Base-by-base conservation (phyloP, 495 filamentous ascomycete species). In the Tuber umbilicatum region DNA sequence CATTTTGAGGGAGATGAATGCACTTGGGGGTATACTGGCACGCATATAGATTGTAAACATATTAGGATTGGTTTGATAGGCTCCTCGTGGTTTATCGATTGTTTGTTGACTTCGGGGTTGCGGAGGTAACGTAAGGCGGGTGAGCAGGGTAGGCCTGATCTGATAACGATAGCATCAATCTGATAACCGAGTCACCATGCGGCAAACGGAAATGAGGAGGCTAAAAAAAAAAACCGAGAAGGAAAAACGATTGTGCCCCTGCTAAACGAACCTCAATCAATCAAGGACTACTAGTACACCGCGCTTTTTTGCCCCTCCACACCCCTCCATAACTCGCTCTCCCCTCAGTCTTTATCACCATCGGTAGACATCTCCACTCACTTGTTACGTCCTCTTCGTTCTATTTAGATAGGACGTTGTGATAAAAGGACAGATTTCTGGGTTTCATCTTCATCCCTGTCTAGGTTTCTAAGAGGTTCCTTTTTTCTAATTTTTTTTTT, bases 401-500 rank as follows among this genome's bases (percentile, higher is more conserved):
- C 50, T 60, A 60, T 60, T 31, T 31, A 3, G 50, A 31, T 60
- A 31, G 50, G 16, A 60, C 50, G 55, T 64, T 31, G n/a, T 5
- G 27, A 64, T 64, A 27, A 64, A 31, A 64, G 55, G 55, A 31
- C 55, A 64, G 55, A 64, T 64, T 64, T 64, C 55, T 64, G 55
- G 55, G 55, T 31, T 64, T 64, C 55, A 64, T 64, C 27, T 64
- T 64, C 55, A 64, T 64, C 55, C 55, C 55, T 64, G 55, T 12
- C 55, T 31, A 27, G 3, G n/a, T 64, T 64, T 64, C 27, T 64
- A 14, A 31, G 27, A 31, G 55, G 27, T 64, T 64, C 47, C 27
- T 27, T 64, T 64, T 64, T 31, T 64, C 14, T 16, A 16, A 5
- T 31, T 16, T 17, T 27, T 17, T 31, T 35, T 31, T 64, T 31